phyloP scores from a whole-genome alignment of 2,329 filamentous ascomycete species.

The Exophiala sp. region DNA sequence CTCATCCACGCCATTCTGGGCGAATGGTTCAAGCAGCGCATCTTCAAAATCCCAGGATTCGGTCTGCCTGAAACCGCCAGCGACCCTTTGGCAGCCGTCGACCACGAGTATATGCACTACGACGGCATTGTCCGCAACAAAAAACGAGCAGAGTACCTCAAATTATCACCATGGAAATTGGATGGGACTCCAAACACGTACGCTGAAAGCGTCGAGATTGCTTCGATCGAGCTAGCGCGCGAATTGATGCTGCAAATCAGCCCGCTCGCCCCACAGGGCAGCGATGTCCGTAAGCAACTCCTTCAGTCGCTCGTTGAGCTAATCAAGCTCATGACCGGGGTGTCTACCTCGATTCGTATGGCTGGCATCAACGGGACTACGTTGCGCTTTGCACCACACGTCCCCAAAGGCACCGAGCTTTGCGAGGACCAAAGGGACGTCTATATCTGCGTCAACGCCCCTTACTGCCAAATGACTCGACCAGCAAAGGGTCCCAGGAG shows the following conservation, averaged over 20 bases:
- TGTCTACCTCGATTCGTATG: conserved; percentile 20
- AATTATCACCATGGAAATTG: background rate
- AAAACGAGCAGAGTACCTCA: conserved; percentile 10
- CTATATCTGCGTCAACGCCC: conserved; percentile 18
- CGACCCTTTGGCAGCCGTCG: conserved; percentile 15
- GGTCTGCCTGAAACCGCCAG: conserved; percentile 5
- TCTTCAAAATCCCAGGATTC: conserved; percentile 25
- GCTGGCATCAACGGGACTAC: conserved; percentile 16
- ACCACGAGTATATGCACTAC: conserved; percentile 21
- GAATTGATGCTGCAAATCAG: conserved; percentile 4
- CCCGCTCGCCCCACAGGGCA: no score
- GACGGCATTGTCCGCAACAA: conserved; percentile 24
- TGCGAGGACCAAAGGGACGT: background rate
- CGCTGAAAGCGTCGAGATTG: background rate
- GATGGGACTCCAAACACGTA: background rate
- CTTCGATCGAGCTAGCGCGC: conserved; percentile 3
- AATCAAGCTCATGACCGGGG: conserved; percentile 8
- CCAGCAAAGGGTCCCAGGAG: background rate
- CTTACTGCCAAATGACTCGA: background rate
- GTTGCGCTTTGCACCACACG: conserved; percentile 16
- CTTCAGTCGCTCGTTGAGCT: conserved; percentile 3
- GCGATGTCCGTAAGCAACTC: no score
- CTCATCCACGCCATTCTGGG: conserved; percentile 23
- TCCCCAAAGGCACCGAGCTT: conserved; percentile 17
- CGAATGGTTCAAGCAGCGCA: conserved; percentile 19